Evolutionary conservation across 345 rosid species (phyloP).

Genomic region (Iberis pinnata): DNA sequence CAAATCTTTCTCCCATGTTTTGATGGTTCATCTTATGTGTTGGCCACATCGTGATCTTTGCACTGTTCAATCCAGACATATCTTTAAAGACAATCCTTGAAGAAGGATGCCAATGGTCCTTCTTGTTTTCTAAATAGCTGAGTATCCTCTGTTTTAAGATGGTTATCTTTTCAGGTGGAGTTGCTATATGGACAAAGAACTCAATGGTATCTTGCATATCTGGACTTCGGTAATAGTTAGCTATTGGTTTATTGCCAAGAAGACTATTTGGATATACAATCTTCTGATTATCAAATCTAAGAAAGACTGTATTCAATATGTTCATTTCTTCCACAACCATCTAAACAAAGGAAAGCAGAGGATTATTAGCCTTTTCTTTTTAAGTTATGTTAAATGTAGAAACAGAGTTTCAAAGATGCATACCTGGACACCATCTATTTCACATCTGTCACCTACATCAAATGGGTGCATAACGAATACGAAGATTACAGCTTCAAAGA

Average conservation of each 20-base stretch:
- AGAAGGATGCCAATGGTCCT: constrained; percentile 64
- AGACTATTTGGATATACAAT: constrained; percentile 57
- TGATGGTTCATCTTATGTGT: constrained; percentile 73
- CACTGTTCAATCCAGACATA: constrained; percentile 44
- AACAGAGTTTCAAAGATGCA: background rate
- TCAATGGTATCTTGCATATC: constrained; percentile 83
- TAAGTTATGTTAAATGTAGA: background rate
- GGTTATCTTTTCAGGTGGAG: constrained; percentile 65
- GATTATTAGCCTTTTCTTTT: background rate
- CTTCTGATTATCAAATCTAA: constrained; percentile 73
- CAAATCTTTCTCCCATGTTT: constrained; percentile 62
- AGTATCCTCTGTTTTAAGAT: constrained; percentile 56
- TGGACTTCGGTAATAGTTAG: constrained; percentile 82
- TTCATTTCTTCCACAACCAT: constrained; percentile 97
- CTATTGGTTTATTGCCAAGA: constrained; percentile 60
- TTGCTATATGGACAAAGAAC: constrained; percentile 65
- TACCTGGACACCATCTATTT: constrained; percentile 75
- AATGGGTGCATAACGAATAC: constrained; percentile 82
- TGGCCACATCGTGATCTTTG: constrained; percentile 63
- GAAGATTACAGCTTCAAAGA: constrained; percentile 78
- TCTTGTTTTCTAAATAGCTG: constrained; percentile 57
- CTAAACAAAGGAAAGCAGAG: constrained; percentile 31
- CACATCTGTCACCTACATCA: constrained; percentile 88
- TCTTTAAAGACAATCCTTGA: constrained; percentile 60
- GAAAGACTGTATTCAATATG: constrained; percentile 77